Evolutionary conservation across 1,284 basidiomycete species (phyloP).

Genomic region (Schizophyllum commune): DNA sequence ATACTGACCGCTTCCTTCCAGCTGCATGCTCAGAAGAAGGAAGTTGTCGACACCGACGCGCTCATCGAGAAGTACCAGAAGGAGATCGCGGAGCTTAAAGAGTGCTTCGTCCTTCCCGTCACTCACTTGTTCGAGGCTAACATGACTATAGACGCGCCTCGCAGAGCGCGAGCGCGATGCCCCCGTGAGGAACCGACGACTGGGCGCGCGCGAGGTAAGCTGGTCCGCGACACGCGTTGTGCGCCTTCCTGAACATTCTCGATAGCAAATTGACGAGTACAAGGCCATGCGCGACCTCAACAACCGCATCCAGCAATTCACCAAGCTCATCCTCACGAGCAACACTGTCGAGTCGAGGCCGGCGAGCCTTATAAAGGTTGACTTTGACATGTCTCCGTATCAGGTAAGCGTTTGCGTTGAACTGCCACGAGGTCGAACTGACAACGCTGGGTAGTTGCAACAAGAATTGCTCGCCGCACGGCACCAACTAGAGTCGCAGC

Average conservation of each 20-base stretch:
- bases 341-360: slow-evolving; percentile 73
- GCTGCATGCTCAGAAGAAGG: slow-evolving; percentile 87
- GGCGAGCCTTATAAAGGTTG: slow-evolving; percentile 72
- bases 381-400: slow-evolving; percentile 81
- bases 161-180: slow-evolving; percentile 47
- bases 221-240: slow-evolving; percentile 63
- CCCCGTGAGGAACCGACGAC: slow-evolving; percentile 2
- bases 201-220: slow-evolving; percentile 41
- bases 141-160: slow-evolving; percentile 41
- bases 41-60: slow-evolving; percentile 88
- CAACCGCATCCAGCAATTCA: slow-evolving; percentile 74
- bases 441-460: slow-evolving; percentile 50
- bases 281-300: slow-evolving; percentile 78
- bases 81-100: slow-evolving; percentile 83
- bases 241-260: slow-evolving; percentile 10
- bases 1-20: slow-evolving; percentile 20
- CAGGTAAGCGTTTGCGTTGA: slow-evolving; percentile 37
- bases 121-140: too few relatives aligned
- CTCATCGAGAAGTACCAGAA: slow-evolving; percentile 86
- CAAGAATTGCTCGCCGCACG: slow-evolving; percentile 77
- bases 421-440: background rate
- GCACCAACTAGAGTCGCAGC: slow-evolving; percentile 68
- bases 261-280: slow-evolving; percentile 68
- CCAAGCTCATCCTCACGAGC: slow-evolving; percentile 81
- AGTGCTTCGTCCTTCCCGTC: too few relatives aligned